Percentiles rank a stretch among this genome's conserved stretches.
Conservation (phyloP, 805 yeast species). For the Cyberlindnera petersonii region DNA sequence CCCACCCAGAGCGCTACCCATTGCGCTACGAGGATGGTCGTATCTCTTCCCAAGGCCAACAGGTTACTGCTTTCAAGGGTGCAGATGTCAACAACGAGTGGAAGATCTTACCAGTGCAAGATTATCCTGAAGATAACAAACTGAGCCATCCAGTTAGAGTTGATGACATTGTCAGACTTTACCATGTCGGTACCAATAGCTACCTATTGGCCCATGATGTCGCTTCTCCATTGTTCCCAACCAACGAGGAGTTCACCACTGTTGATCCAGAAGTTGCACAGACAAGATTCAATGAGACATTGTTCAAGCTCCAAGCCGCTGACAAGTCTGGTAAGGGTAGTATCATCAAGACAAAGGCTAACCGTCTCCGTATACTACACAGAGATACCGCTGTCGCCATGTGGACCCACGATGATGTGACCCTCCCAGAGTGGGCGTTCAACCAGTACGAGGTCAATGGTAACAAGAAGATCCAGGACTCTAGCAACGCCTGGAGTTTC, state of each 20-base stretch:
- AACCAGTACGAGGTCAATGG: conserved; percentile 93
- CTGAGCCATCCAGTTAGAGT: conserved; percentile 52
- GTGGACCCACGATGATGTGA: conserved; percentile 85
- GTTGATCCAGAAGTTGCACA: conserved; percentile 57
- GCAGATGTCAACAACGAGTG: conserved; percentile 72
- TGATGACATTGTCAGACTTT: conserved; percentile 73
- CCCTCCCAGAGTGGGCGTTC: conserved; percentile 94
- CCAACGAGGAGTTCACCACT: conserved; percentile 92
- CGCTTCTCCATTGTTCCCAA: conserved; percentile 87
- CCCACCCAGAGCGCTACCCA: conserved; percentile 74
- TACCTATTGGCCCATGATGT: conserved; percentile 88
- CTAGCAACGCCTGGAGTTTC: conserved; percentile 69
- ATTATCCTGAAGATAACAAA: conserved; percentile 37
- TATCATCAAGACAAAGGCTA: conserved; percentile 63
- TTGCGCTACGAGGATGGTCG: conserved; percentile 95
- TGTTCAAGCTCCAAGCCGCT: conserved; percentile 67
- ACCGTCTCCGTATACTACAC: conserved; percentile 69
- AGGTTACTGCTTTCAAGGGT: conserved; percentile 69
- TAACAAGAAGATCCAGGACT: conserved; percentile 71
- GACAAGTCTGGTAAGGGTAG: conserved; percentile 48
- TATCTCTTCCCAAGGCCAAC: conserved; percentile 90
- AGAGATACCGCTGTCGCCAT: conserved; percentile 85
- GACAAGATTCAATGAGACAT: conserved; percentile 62
- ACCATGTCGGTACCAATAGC: conserved; percentile 78
- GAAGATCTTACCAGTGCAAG: conserved; percentile 70